Evolutionary conservation across 2,329 filamentous ascomycete genomes (phyloP).

Genomic region (Colletotrichum noveboracense): DNA sequence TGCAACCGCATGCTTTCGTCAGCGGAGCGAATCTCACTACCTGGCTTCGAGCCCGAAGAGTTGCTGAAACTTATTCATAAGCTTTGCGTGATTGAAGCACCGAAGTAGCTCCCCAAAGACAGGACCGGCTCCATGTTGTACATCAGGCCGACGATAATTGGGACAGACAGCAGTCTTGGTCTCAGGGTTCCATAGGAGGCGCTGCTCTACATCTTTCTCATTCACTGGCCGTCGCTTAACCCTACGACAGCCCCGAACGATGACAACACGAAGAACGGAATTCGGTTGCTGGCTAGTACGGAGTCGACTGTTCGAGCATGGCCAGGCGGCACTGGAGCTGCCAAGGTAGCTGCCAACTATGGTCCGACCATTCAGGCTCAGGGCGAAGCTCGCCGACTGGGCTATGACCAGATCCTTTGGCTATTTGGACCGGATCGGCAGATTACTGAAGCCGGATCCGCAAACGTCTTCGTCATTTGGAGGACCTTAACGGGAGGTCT

Average conservation of each 20-base stretch:
- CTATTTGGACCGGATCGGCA: constrained; percentile 3
- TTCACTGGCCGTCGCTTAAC: background rate
- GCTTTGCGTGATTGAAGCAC: background rate
- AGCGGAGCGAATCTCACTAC: constrained; percentile 65
- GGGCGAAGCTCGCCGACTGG: constrained; percentile 1
- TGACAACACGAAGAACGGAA: background rate
- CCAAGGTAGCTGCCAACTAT: constrained; percentile 24
- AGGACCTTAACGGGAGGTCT: background rate
- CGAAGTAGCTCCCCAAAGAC: background rate
- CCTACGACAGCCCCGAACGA: background rate
- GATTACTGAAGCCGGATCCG: constrained; percentile 4
- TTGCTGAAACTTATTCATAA: constrained; percentile 44
- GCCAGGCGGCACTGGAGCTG: constrained; percentile 7
- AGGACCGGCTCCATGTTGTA: background rate
- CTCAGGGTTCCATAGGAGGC: background rate
- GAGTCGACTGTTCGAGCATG: background rate
- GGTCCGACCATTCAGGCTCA: constrained; percentile 15
- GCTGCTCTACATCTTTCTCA: background rate
- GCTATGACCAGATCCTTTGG: constrained; percentile 21
- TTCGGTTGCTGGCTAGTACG: background rate
- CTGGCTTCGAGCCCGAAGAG: constrained; percentile 66
- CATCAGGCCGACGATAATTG: background rate
- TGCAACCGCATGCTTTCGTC: constrained; percentile 56
- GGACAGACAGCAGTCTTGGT: background rate
- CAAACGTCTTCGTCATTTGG: constrained; percentile 8